Conservation (phyloP, 805 yeast genomes). For the Vanderwaltozyma yarrowii region DNA sequence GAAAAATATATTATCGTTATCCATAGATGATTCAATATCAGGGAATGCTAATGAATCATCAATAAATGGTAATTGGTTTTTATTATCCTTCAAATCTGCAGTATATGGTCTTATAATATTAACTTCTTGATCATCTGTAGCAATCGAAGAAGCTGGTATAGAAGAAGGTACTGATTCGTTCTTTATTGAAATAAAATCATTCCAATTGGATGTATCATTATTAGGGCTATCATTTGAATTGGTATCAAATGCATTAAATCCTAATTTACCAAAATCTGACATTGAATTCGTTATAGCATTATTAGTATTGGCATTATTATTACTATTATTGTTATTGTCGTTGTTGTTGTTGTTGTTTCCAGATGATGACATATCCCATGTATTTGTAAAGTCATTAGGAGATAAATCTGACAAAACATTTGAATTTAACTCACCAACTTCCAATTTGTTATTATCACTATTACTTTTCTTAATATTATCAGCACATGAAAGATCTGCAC, state of each 20-base stretch:
- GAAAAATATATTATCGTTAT: conserved; percentile 7
- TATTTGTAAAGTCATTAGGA: background rate
- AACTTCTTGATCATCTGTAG: background rate
- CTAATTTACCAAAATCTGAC: conserved; percentile 1
- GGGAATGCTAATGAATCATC: conserved; percentile 20
- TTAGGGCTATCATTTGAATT: background rate
- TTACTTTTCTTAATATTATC: too few species aligned
- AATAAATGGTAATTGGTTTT: conserved; percentile 9
- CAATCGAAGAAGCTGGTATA: background rate
- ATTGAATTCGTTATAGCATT: background rate
- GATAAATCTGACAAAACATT: background rate
- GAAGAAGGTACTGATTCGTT: background rate
- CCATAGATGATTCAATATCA: conserved; percentile 1
- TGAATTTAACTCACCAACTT: too few species aligned
- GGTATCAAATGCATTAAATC: background rate
- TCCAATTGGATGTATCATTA: background rate
- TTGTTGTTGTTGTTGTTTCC: background rate
- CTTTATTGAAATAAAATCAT: background rate
- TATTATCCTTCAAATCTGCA: background rate
- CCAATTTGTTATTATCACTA: too few species aligned
- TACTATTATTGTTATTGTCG: background rate
- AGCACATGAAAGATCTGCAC: too few species aligned
- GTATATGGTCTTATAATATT: background rate
- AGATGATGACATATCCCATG: background rate
- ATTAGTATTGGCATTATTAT: background rate